Evolutionary conservation across 176 grass and related monocot genomes (phyloP).

Genomic region (Carex pumila): DNA sequence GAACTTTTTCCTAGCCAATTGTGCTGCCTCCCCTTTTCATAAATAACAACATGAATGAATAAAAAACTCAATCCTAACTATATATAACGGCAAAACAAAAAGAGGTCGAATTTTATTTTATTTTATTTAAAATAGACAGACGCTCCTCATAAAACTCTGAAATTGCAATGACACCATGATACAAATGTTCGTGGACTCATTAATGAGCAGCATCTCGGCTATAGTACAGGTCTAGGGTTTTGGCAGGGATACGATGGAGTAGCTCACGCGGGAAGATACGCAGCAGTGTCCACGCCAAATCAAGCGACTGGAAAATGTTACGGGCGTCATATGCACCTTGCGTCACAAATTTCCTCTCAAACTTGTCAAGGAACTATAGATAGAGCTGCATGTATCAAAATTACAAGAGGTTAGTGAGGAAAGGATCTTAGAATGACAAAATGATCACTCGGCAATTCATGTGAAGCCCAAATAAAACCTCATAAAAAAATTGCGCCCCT

Average conservation of each 20-base stretch:
- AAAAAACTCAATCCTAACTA: constrained; percentile 1
- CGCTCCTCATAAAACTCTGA: neutral
- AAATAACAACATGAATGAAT: constrained; percentile 10
- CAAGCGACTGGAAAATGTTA: constrained; percentile 95
- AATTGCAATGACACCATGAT: neutral
- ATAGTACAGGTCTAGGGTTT: constrained; percentile 86
- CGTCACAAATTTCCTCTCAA: constrained; percentile 77
- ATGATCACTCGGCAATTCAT: too few species aligned
- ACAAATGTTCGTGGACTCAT: constrained; percentile 26
- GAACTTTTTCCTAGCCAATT: too few species aligned
- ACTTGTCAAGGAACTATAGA: constrained; percentile 89
- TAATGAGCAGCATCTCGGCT: constrained; percentile 63
- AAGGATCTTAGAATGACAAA: neutral
- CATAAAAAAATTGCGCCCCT: too few species aligned
- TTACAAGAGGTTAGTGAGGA: neutral
- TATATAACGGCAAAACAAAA: neutral
- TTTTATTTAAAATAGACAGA: constrained; percentile 5
- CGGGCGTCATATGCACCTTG: constrained; percentile 87
- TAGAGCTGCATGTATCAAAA: constrained; percentile 54
- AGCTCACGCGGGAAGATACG: constrained; percentile 84
- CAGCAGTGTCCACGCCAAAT: constrained; percentile 86
- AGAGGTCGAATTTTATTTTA: neutral
- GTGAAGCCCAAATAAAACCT: too few species aligned
- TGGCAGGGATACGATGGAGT: constrained; percentile 76
- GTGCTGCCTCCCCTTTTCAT: too few species aligned